Evolutionary conservation across 352 stramenopile species (phyloP), one percentile per base, ranked within the genome.

Genomic region (Pythium dissotocum): DNA sequence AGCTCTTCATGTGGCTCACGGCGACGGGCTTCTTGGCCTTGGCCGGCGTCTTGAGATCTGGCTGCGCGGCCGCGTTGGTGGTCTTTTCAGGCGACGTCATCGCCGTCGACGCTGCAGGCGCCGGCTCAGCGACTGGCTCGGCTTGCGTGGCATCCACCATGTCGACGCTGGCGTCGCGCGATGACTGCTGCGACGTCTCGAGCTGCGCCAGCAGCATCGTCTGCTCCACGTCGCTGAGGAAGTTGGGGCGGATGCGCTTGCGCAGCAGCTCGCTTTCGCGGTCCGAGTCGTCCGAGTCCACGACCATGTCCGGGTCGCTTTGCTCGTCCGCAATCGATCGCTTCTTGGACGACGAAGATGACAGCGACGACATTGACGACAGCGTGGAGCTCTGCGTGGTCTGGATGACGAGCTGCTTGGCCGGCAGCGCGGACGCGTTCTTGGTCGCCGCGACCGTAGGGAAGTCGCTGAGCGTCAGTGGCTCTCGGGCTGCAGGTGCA

Each of bases 161-260:
- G 9, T 65, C 62, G 6, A 36, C 46, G 4, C 54, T 65, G 6
- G 58, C 61, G 24, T 58, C 35, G 4, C 13, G 32, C 51, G 52
- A 48, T 18, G 69, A 73, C 32, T 54, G 72, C 66, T 82, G 72
- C 5, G 73, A 74, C 5, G 54, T 26, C 21, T 87, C 74, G 49
- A 90, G 57, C 58, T 89, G 82, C 7, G 80, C 76, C 21, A 87
- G 73, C 40, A 89, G 65, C 73, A 89, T 77, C 0, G 79, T 78
- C 63, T 89, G 78, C 71, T 89, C 82, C 33, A 76, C 69, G 55
- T 83, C 78, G 56, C 82, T 83, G 33, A 89, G 80, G 51, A 89
- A 89, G 40, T 82, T 88, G 10, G 82, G 78, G 6, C 82, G 77
- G 44, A 73, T 32, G 2, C 83, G 75, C 64, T 92, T 92, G 61